phyloP scores from a whole-genome alignment of 2,329 filamentous ascomycete genomes.

The Colletotrichum magnum region DNA sequence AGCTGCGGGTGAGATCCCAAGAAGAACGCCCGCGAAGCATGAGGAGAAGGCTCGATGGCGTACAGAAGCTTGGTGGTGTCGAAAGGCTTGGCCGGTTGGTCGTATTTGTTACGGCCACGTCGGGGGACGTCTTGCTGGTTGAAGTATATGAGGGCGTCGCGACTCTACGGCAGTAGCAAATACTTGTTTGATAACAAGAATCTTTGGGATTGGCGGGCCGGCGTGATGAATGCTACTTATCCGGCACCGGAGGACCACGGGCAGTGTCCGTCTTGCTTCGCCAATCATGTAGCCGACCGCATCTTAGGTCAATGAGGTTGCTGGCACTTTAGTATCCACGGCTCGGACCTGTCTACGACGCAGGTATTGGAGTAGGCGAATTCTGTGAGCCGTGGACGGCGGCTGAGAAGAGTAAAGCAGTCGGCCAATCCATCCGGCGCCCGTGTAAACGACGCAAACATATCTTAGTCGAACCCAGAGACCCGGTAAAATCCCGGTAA shows the following conservation, averaged over 20 bases:
- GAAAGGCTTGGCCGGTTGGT: too few species aligned
- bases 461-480: constrained; percentile 20
- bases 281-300: too few species aligned
- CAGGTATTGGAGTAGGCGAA: background rate
- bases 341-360: too few species aligned
- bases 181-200: constrained; percentile 1
- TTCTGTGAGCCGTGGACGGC: background rate
- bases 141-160: background rate
- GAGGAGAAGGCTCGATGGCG: too few species aligned
- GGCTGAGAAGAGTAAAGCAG: background rate
- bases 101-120: background rate
- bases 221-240: background rate
- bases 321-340: too few species aligned
- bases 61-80: too few species aligned
- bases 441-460: constrained; percentile 2
- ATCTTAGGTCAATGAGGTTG: too few species aligned
- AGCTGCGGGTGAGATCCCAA: constrained; percentile 14
- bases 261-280: too few species aligned
- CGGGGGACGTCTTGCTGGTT: background rate
- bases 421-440: constrained; percentile 32
- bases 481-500: constrained; percentile 20
- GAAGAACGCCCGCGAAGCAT: too few species aligned
- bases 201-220: background rate
- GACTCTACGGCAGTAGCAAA: background rate
- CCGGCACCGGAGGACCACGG: too few species aligned